Percentiles rank a stretch among this genome's conserved stretches.
phyloP scores from a whole-genome alignment of 495 filamentous ascomycete genomes.

The Aspergillus heteromorphus region DNA sequence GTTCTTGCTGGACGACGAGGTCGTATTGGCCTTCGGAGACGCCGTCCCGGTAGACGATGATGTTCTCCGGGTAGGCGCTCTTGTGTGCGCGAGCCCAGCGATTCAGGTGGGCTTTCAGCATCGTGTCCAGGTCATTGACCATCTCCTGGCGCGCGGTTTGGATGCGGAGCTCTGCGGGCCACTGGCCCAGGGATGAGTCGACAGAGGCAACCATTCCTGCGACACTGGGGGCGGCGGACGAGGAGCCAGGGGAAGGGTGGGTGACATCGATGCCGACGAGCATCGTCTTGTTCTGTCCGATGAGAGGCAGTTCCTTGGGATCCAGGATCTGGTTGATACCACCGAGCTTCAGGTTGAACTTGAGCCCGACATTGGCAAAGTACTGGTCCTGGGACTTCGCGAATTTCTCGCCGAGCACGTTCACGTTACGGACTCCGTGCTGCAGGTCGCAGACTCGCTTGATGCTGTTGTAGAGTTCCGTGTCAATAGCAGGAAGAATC shows the following conservation, averaged over 20 bases:
- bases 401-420: conserved; percentile 43
- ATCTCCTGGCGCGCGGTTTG: conserved; percentile 57
- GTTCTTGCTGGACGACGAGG: conserved; percentile 51
- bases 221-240: conserved; percentile 59
- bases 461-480: conserved; percentile 56
- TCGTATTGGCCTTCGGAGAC: conserved; percentile 83
- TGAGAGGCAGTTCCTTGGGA: conserved; percentile 44
- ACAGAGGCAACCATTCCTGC: conserved; percentile 71
- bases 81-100: conserved; percentile 54
- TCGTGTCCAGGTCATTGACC: conserved; percentile 45
- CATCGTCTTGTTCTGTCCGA: conserved; percentile 67
- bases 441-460: conserved; percentile 9
- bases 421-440: conserved; percentile 13
- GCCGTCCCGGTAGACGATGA: conserved; percentile 87
- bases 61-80: conserved; percentile 54
- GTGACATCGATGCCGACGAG: conserved; percentile 85
- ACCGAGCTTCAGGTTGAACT: conserved; percentile 82
- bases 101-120: conserved; percentile 56
- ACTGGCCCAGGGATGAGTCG: conserved; percentile 59
- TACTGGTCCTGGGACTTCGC: conserved; percentile 43
- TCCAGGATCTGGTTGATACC: conserved; percentile 69
- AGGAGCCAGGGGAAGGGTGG: conserved; percentile 72
- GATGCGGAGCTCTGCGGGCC: conserved; percentile 55
- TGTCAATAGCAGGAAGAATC: conserved; percentile 49
- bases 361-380: conserved; percentile 70